Evolutionary conservation across 371 early-diverging fungal species (phyloP).

Genomic region (Mucor sp.): DNA sequence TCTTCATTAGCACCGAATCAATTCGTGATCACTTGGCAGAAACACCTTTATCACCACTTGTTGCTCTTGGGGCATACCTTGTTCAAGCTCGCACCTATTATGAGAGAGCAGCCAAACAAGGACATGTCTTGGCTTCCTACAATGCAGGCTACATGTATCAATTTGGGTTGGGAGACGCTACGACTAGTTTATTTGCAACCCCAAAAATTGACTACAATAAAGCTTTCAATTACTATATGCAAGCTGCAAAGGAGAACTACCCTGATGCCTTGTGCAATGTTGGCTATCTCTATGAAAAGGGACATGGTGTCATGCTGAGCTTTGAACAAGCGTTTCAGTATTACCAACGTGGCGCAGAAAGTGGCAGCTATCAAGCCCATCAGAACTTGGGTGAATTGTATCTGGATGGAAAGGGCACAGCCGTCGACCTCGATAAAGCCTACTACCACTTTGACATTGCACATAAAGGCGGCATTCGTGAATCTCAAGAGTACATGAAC

Average conservation of each 20-base stretch:
- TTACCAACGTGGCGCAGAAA: neutral
- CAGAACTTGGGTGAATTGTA: constrained; percentile 3
- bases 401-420: constrained; percentile 3
- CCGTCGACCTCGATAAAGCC: neutral
- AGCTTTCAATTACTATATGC: neutral
- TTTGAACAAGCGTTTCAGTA: neutral
- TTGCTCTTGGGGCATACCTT: no score
- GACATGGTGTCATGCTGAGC: neutral
- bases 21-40: no score
- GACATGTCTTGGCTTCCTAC: neutral
- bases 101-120: constrained; percentile 1
- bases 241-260: neutral
- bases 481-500: neutral
- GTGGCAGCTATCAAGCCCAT: constrained; percentile 4
- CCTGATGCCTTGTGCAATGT: neutral
- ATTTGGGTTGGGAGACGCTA: neutral
- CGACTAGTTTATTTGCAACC: neutral
- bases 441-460: constrained; percentile 5
- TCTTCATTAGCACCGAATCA: no score
- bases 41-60: no score
- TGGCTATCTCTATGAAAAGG: constrained; percentile 1
- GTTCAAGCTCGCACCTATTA: neutral
- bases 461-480: neutral
- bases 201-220: neutral
- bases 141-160: constrained; percentile 5